Base-by-base conservation (phyloP, 768 basidiomycete species). In the Phlegmacium glaucopus region DNA sequence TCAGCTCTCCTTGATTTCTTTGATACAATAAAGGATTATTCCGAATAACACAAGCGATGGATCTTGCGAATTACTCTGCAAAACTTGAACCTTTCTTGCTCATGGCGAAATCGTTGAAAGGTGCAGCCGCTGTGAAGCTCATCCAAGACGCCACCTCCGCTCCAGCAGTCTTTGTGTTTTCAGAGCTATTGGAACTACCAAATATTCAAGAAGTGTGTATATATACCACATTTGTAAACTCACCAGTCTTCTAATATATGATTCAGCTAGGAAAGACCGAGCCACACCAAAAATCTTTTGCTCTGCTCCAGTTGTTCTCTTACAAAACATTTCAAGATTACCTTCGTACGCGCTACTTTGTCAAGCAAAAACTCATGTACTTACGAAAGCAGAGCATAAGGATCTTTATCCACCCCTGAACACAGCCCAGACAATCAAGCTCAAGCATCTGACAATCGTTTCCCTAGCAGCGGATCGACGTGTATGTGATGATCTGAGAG, bases 401-500 rank as follows among this genome's bases (percentile, higher is more conserved):
- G 74, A 79, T 39, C 52, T 70, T 0, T 74, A 87, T 25, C 92
- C 94, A 0, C 61, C 81, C 0, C 67, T 95, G 27, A 86, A 84
- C 50, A 61, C 72, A 6, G 78, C 83, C 0, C 95, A 97, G 60
- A 78, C 80, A 5, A 82, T 74, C 32, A 99, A 99, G 66, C 78
- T 99, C 11, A 96, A 91, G 69, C 91, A 95, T 61, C 82, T 99
- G 13, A 87, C 94, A 4, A 83, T 98, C 49, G 90, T 94, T 28
- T 81, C 91, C 1, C 77, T 95, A 30, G 90, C 93, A 2, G 68
- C 82, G 39, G 74, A 85, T 49, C 81, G 78, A 44, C 80, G 94
- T 42, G 94, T 94, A 60, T 50, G 85, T 68, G 17, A 22, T 52
- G 17, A 13, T 27, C 48, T 45, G 22, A 29, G 25, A 44, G 28